Percentiles rank a stretch among this genome's conserved stretches.
phyloP scores from a whole-genome alignment of 805 yeast species.

The Sugiyamaella mastotermitis region DNA sequence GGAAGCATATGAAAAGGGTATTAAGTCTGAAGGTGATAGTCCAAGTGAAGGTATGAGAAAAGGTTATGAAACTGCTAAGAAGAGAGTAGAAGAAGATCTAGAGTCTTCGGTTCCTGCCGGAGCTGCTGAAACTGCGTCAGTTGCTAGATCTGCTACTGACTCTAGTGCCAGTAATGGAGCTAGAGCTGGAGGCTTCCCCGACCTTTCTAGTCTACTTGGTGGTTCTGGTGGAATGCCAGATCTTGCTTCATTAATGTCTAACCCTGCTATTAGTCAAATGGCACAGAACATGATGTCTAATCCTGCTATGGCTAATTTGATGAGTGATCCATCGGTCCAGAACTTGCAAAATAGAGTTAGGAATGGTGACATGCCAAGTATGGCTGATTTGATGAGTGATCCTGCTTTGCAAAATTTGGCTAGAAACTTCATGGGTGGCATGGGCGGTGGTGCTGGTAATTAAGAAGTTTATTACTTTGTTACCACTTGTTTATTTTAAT shows the following conservation, averaged over 20 bases:
- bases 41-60: conserved; percentile 86
- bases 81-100: conserved; percentile 70
- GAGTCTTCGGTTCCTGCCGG: conserved; percentile 32
- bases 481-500: too few relatives aligned
- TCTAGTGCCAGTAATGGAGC: conserved; percentile 22
- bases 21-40: conserved; percentile 77
- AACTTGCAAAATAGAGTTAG: conserved; percentile 73
- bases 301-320: conserved; percentile 70
- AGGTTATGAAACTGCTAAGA: conserved; percentile 91
- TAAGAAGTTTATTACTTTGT: too few relatives aligned
- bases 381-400: conserved; percentile 71
- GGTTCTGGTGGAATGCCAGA: conserved; percentile 74
- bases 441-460: conserved; percentile 16
- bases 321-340: conserved; percentile 74
- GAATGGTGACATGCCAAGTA: conserved; percentile 53
- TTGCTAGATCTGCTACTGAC: conserved; percentile 30
- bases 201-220: conserved; percentile 51
- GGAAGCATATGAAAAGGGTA: conserved; percentile 83
- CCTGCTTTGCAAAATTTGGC: conserved; percentile 74
- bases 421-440: conserved; percentile 58
- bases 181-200: conserved; percentile 61
- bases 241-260: conserved; percentile 65
- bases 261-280: conserved; percentile 88
- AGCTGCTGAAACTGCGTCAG: conserved; percentile 25
- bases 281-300: conserved; percentile 84